These are phyloP conservation scores for Citrullus colocynthis DNA, from an alignment of 306 rosid genomes.

Conservation along the genomic window DNA sequence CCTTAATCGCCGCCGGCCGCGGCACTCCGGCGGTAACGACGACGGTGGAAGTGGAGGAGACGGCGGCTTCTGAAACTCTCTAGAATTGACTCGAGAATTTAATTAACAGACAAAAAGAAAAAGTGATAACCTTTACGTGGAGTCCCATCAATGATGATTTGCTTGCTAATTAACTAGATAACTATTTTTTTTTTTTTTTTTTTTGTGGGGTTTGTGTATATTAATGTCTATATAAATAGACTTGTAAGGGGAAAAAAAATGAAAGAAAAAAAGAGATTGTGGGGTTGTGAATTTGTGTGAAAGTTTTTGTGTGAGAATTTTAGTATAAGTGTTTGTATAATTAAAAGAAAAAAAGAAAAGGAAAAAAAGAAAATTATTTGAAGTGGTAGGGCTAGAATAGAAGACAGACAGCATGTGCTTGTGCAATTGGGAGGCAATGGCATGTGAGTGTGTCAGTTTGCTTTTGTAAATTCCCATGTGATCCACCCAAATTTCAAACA, in stretches of 20 bases:
- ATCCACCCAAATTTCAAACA: conserved; percentile 39
- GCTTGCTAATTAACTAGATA: conserved; percentile 9
- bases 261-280: not conserved
- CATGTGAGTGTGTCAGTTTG: conserved; percentile 77
- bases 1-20: conserved; percentile 20
- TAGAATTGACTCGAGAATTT: not conserved
- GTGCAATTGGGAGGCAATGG: conserved; percentile 61
- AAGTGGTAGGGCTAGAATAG: conserved; percentile 8
- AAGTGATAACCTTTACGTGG: not conserved
- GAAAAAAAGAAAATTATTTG: not conserved
- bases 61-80: not conserved
- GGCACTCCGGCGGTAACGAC: not conserved
- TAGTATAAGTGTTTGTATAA: not conserved
- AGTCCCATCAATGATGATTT: not conserved
- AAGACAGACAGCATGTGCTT: conserved; percentile 62
- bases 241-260: not conserved
- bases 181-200: not conserved
- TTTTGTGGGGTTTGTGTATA: conserved; percentile 8
- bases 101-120: conserved; percentile 6
- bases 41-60: not conserved
- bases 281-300: conserved; percentile 6
- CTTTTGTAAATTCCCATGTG: conserved; percentile 57
- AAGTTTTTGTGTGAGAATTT: not conserved
- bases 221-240: conserved; percentile 1
- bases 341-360: not conserved